phyloP scores from a whole-genome alignment of 495 filamentous ascomycete species.

The Talaromyces wortmannii region DNA sequence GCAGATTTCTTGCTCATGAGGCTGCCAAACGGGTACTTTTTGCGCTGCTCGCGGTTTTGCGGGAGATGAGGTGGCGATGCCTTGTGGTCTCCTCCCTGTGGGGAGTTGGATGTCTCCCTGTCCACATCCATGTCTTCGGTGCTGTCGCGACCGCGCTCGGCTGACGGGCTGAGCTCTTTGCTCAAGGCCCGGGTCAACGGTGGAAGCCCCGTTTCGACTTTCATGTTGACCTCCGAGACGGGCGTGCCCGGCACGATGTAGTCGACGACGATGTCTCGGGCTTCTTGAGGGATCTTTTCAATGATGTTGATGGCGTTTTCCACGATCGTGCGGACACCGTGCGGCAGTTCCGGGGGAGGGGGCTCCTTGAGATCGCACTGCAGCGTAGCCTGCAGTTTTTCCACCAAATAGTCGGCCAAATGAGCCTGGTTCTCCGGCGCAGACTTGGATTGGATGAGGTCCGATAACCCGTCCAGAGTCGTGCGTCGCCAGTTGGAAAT shows the following conservation, averaged over 20 bases:
- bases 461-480: conserved; percentile 83
- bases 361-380: conserved; percentile 69
- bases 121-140: conserved; percentile 27
- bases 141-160: conserved; percentile 26
- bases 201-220: conserved; percentile 71
- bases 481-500: conserved; percentile 90
- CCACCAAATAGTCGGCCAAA: conserved; percentile 62
- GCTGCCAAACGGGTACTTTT: conserved; percentile 42
- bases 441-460: conserved; percentile 57
- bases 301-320: conserved; percentile 85
- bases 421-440: conserved; percentile 54
- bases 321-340: conserved; percentile 82
- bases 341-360: conserved; percentile 67
- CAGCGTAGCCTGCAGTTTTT: conserved; percentile 62
- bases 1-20: conserved; percentile 35
- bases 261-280: conserved; percentile 79
- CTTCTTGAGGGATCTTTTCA: conserved; percentile 82
- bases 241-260: conserved; percentile 70
- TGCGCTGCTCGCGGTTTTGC: conserved; percentile 20
- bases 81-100: conserved; percentile 9
- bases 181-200: conserved; percentile 50
- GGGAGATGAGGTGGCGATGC: conserved; percentile 8
- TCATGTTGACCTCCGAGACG: conserved; percentile 70
- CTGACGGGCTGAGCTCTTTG: conserved; percentile 38
- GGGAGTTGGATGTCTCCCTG: conserved; percentile 15